phyloP scores from a whole-genome alignment of 140 eudicot genomes.

The Flaveria floridana region DNA sequence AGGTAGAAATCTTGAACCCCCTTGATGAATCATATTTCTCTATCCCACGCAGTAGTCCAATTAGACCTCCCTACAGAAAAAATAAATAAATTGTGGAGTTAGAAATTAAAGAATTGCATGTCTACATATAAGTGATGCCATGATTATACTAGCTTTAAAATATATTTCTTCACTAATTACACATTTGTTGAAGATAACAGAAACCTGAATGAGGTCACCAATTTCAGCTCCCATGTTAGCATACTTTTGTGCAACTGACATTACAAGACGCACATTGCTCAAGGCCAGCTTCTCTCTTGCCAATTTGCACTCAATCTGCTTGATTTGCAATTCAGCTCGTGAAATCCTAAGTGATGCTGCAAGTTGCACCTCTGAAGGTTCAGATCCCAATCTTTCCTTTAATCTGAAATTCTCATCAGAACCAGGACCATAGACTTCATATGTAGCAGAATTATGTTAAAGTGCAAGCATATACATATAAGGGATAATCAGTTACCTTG shows the following conservation, averaged over 20 bases:
- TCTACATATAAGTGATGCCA: background rate
- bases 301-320: conserved; percentile 69
- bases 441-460: conserved; percentile 2
- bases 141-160: background rate
- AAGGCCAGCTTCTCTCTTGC: conserved; percentile 96
- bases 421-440: background rate
- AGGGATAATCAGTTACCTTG: conserved; percentile 48
- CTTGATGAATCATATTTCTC: conserved; percentile 95
- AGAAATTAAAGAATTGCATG: background rate
- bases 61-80: conserved; percentile 75
- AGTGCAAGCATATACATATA: conserved; percentile 6
- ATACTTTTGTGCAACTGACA: conserved; percentile 89
- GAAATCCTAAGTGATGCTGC: conserved; percentile 72
- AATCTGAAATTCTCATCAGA: conserved; percentile 46
- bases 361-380: conserved; percentile 88
- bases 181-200: conserved; percentile 20
- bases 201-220: conserved; percentile 91
- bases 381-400: conserved; percentile 70
- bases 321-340: conserved; percentile 58
- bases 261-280: conserved; percentile 96
- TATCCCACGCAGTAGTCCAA: conserved; percentile 90
- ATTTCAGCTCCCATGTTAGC: conserved; percentile 93
- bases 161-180: conserved; percentile 13
- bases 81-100: conserved; percentile 7
- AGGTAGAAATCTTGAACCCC: conserved; percentile 92